Evolutionary conservation across 2,329 filamentous ascomycete genomes (phyloP).

Genomic region (Fusarium protoensiforme): DNA sequence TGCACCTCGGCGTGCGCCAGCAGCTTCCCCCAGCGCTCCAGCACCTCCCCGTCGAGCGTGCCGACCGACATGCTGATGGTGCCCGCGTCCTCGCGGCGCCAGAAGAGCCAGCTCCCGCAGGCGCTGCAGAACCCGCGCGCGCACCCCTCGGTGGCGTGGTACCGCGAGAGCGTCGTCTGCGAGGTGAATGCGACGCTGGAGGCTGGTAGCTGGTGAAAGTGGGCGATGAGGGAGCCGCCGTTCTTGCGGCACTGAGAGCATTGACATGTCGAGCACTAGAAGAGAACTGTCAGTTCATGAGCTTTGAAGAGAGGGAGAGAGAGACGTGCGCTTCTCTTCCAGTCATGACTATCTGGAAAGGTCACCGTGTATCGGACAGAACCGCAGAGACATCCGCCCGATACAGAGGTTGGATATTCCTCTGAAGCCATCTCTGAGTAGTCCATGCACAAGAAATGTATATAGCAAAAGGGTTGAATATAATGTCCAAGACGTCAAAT

Average conservation of each 20-base stretch:
- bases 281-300: neutral
- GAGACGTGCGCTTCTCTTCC: conserved; percentile 47
- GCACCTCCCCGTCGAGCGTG: conserved; percentile 56
- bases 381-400: conserved; percentile 64
- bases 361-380: conserved; percentile 60
- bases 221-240: conserved; percentile 59
- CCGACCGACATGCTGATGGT: conserved; percentile 54
- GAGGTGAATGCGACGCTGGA: conserved; percentile 50
- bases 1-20: conserved; percentile 54
- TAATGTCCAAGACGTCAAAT: neutral
- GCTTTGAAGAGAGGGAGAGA: neutral
- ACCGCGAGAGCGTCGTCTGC: conserved; percentile 50
- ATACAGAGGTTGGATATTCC: conserved; percentile 51
- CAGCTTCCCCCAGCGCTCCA: conserved; percentile 52
- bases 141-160: conserved; percentile 51
- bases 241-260: conserved; percentile 67
- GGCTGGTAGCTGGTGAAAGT: conserved; percentile 52
- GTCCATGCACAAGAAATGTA: neutral
- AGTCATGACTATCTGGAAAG: conserved; percentile 59
- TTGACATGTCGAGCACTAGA: conserved; percentile 60
- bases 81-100: conserved; percentile 48
- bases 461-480: neutral
- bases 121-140: conserved; percentile 60
- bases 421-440: conserved; percentile 30
- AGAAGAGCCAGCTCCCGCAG: conserved; percentile 63